Conservation (phyloP, 2,329 filamentous ascomycete genomes). For the Trichoderma sp. region DNA sequence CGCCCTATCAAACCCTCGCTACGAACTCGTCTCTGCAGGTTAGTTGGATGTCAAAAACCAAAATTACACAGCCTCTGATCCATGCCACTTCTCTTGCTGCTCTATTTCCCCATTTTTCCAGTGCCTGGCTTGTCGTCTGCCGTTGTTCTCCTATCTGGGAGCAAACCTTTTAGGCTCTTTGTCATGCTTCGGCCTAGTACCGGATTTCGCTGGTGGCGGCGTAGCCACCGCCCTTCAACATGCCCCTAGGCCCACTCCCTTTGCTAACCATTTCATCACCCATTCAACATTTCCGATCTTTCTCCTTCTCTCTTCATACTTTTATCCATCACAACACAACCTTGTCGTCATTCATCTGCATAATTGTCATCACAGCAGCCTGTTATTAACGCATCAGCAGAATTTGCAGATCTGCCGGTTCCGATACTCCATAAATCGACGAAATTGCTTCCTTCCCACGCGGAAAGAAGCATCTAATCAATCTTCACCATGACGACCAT, state of each 20-base stretch:
- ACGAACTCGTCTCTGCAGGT: conserved; percentile 18
- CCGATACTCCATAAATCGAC: conserved; percentile 4
- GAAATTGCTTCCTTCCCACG: conserved; percentile 28
- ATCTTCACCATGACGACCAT: conserved; percentile 52
- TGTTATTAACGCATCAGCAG: background rate
- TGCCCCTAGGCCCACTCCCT: conserved; percentile 22
- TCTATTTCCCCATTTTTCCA: background rate
- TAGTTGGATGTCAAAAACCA: background rate
- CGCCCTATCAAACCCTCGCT: background rate
- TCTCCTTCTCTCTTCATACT: background rate
- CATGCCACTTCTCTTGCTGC: background rate
- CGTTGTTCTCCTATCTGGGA: conserved; percentile 1
- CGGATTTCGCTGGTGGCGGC: conserved; percentile 24
- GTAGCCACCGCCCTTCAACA: conserved; percentile 22
- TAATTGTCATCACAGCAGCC: background rate
- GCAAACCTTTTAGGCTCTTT: conserved; percentile 20
- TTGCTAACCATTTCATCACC: conserved; percentile 24
- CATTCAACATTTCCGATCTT: background rate
- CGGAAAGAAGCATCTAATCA: conserved; percentile 30
- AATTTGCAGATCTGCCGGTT: conserved; percentile 10
- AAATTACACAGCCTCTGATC: background rate
- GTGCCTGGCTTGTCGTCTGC: background rate
- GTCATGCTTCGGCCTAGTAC: conserved; percentile 22
- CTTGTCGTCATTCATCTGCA: background rate
- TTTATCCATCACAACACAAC: background rate